These are phyloP conservation scores for Adansonia madagascariensis DNA, from an alignment of 441 rosid species.

Conservation along the genomic window DNA sequence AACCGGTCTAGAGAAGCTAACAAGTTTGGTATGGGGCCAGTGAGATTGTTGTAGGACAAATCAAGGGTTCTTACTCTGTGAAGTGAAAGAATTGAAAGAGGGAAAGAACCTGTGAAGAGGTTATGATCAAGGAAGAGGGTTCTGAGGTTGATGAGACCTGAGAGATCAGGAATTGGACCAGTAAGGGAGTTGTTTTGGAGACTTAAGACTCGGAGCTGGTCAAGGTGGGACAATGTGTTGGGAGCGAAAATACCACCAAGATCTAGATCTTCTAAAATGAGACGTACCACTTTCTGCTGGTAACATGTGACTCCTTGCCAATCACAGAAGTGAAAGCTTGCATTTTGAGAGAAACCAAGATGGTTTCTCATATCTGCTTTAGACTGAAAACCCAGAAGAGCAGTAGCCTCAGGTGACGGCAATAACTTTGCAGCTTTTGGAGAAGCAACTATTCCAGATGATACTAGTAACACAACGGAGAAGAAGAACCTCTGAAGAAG, in stretches of 20 bases:
- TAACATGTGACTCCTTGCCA: conserved; percentile 82
- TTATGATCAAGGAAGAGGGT: conserved; percentile 72
- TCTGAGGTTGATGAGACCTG: conserved; percentile 66
- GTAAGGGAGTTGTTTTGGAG: conserved; percentile 78
- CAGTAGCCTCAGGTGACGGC: conserved; percentile 53
- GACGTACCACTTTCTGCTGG: conserved; percentile 59
- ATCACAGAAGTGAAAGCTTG: conserved; percentile 53
- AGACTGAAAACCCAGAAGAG: conserved; percentile 74
- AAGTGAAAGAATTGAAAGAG: conserved; percentile 57
- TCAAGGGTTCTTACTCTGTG: conserved; percentile 72
- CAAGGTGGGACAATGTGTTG: conserved; percentile 65
- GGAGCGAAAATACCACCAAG: conserved; percentile 71
- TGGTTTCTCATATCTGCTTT: conserved; percentile 62
- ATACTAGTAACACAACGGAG: conserved; percentile 30
- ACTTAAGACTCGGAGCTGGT: conserved; percentile 83
- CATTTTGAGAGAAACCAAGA: conserved; percentile 51
- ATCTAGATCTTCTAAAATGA: conserved; percentile 55
- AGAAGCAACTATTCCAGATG: conserved; percentile 3
- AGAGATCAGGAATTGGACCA: conserved; percentile 77
- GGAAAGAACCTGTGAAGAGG: conserved; percentile 68
- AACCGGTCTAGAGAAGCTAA: conserved; percentile 52
- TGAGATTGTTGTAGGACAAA: conserved; percentile 60
- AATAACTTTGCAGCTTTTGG: conserved; percentile 29
- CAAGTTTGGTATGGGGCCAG: conserved; percentile 59
- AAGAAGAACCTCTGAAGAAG: conserved; percentile 30